Conservation (phyloP, 2,329 filamentous ascomycete species). For the Rutstroemia sp. region DNA sequence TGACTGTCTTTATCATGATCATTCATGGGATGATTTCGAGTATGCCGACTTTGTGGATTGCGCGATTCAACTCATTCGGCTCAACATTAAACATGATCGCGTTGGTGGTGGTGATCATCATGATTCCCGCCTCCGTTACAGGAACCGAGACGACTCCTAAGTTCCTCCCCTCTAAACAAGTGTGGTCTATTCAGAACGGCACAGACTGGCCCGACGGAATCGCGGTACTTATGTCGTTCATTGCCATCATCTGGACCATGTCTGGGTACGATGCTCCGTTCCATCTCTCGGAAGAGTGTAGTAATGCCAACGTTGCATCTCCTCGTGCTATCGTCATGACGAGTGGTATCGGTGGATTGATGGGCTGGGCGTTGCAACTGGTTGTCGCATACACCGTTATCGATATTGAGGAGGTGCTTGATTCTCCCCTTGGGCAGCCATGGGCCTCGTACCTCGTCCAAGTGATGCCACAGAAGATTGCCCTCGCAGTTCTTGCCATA, state of each 20-base stretch:
- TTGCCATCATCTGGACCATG: conserved; percentile 64
- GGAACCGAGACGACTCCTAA: conserved; percentile 41
- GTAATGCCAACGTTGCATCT: conserved; percentile 62
- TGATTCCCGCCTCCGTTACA: conserved; percentile 52
- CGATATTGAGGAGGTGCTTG: conserved; percentile 48
- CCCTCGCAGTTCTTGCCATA: conserved; percentile 49
- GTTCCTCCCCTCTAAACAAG: conserved; percentile 49
- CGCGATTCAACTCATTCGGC: conserved; percentile 61
- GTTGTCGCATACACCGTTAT: conserved; percentile 63
- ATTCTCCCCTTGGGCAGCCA: conserved; percentile 57
- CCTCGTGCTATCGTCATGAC: conserved; percentile 68
- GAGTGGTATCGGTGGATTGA: conserved; percentile 54
- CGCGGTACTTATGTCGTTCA: conserved; percentile 63
- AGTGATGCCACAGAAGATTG: conserved; percentile 50
- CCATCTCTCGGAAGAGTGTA: conserved; percentile 69
- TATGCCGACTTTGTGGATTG: conserved; percentile 64
- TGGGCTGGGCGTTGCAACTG: conserved; percentile 68
- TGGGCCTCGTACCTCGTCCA: conserved; percentile 63
- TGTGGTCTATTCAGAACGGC: conserved; percentile 61
- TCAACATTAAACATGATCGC: conserved; percentile 65
- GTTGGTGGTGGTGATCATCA: conserved; percentile 57
- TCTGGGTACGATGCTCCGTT: conserved; percentile 62
- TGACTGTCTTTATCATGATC: conserved; percentile 60
- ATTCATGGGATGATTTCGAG: conserved; percentile 61
- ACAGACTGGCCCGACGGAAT: conserved; percentile 63